A percentile compares a stretch with the other conserved stretches of the same genome.
Conservation (phyloP, 305 asterid species). For the Euphrasia arctica region DNA sequence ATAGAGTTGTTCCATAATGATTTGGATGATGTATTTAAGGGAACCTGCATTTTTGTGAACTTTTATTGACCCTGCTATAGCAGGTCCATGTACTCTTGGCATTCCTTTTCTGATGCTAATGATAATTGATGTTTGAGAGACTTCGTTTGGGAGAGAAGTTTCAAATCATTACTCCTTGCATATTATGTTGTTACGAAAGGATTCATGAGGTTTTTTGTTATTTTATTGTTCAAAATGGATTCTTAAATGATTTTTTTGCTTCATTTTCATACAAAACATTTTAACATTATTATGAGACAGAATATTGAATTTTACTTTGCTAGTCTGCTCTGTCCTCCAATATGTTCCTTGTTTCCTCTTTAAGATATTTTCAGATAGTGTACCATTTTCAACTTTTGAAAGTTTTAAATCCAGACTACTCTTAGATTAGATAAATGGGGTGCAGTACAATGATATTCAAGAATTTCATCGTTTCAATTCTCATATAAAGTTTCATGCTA, state of each 20-base stretch:
- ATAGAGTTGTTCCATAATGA: slow-evolving; percentile 15
- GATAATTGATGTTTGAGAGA: background rate
- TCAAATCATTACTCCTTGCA: slow-evolving; percentile 1
- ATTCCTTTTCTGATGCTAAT: slow-evolving; percentile 2
- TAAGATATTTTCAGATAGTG: no score
- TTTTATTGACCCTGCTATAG: slow-evolving; percentile 6
- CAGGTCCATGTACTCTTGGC: background rate
- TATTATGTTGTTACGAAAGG: slow-evolving; percentile 1
- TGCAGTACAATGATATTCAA: background rate
- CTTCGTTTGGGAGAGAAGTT: slow-evolving; percentile 3
- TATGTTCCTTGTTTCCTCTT: no score
- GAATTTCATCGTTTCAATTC: slow-evolving; percentile 1
- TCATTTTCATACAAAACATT: background rate
- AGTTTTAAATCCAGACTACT: no score
- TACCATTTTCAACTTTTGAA: no score
- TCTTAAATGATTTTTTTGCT: slow-evolving; percentile 2
- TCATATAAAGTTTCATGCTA: slow-evolving; percentile 7
- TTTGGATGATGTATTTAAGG: slow-evolving; percentile 17
- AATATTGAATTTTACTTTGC: no score
- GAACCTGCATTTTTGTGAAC: slow-evolving; percentile 15
- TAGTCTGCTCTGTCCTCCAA: no score
- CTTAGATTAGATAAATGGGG: no score
- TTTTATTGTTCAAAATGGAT: background rate
- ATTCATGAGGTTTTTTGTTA: background rate
- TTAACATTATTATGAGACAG: background rate